These are phyloP conservation scores for Salvia hispanica DNA, from an alignment of 257 asterid genomes.

Conservation along the genomic window DNA sequence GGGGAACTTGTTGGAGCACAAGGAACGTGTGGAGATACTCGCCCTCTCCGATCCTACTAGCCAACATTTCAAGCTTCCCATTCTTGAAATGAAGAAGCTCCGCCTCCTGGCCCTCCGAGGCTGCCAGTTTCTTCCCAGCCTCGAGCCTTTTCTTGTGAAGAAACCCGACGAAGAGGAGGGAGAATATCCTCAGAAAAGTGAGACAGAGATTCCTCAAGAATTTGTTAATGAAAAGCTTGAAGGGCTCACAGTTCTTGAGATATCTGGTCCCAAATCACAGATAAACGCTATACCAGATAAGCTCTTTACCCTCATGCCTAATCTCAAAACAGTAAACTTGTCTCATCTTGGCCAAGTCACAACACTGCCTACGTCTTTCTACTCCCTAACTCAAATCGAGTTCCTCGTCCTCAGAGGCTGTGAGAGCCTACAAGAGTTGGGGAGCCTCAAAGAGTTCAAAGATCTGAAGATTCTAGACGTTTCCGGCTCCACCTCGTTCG, in stretches of 20 bases:
- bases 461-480: conserved; percentile 42
- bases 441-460: conserved; percentile 21
- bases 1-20: not conserved
- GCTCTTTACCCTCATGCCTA: conserved; percentile 12
- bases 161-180: not conserved
- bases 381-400: conserved; percentile 20
- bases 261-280: conserved; percentile 39
- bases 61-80: conserved; percentile 33
- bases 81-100: conserved; percentile 24
- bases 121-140: conserved; percentile 29
- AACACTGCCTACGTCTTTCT: conserved; percentile 18
- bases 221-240: not conserved
- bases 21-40: conserved; percentile 27
- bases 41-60: conserved; percentile 41
- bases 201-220: not conserved
- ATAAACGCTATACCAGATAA: conserved; percentile 28
- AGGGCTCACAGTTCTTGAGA: conserved; percentile 41
- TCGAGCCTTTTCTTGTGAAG: not conserved
- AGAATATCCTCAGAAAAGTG: not conserved
- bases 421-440: not conserved
- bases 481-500: conserved; percentile 32
- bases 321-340: conserved; percentile 37
- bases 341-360: conserved; percentile 24
- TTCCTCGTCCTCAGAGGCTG: conserved; percentile 36
- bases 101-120: conserved; percentile 47